Conservation (phyloP, 1,139 yeast species). For the Saccharomyces hybrid region DNA sequence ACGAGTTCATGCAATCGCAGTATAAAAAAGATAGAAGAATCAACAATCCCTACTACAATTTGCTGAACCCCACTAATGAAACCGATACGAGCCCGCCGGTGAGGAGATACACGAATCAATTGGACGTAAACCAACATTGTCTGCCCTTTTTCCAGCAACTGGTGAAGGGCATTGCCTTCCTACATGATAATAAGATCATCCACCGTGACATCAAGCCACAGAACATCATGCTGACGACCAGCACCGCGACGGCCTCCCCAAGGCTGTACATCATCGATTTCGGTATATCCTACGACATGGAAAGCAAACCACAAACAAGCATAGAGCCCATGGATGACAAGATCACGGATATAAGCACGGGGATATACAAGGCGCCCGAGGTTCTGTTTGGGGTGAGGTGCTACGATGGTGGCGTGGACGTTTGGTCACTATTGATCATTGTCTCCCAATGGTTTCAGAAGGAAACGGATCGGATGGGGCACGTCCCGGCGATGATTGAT, state of each 20-base stretch:
- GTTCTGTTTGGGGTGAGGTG: conserved; percentile 58
- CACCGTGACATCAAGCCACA: conserved; percentile 86
- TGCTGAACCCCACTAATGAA: conserved; percentile 7
- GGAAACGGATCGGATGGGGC: conserved; percentile 36
- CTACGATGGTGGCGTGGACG: conserved; percentile 60
- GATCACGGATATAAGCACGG: conserved; percentile 68
- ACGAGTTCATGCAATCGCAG: conserved; percentile 19
- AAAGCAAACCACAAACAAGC: conserved; percentile 28
- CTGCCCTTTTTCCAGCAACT: conserved; percentile 37
- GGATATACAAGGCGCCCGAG: conserved; percentile 80
- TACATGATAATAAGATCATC: conserved; percentile 57
- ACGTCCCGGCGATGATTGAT: conserved; percentile 23
- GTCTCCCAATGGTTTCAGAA: conserved; percentile 51
- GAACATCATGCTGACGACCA: conserved; percentile 49
- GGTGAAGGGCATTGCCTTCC: conserved; percentile 41
- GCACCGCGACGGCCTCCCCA: conserved; percentile 13
- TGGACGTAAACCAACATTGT: conserved; percentile 22
- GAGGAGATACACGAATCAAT: conserved; percentile 11
- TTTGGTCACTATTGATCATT: conserved; percentile 75
- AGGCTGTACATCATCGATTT: conserved; percentile 59
- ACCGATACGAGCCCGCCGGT: background rate
- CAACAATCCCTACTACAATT: conserved; percentile 31
- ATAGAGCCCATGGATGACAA: conserved; percentile 42
- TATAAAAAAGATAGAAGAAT: conserved; percentile 13
- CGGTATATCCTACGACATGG: conserved; percentile 57